These are phyloP conservation scores for Chytriomyces hyalinus DNA, from an alignment of 192 early-diverging fungal genomes.

Conservation along the genomic window DNA sequence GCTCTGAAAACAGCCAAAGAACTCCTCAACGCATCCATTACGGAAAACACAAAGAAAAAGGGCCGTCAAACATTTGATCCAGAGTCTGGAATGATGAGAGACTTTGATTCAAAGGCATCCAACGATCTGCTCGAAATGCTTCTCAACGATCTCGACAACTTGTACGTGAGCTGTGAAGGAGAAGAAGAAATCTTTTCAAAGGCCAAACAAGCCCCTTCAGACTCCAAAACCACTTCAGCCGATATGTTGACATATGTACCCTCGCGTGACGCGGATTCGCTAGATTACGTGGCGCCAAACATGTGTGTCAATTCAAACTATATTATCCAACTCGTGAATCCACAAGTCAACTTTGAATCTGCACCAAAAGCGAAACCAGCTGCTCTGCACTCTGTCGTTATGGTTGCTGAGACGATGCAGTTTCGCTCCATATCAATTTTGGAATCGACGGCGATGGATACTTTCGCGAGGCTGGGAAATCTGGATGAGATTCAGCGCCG, in stretches of 20 bases:
- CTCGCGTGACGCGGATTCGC: slow-evolving; percentile 52
- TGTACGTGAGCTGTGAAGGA: slow-evolving; percentile 9
- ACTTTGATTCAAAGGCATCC: slow-evolving; percentile 12
- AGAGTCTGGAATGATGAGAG: slow-evolving; percentile 10
- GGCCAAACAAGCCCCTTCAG: neutral
- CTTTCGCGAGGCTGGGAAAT: neutral
- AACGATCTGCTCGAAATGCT: slow-evolving; percentile 23
- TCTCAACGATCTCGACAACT: slow-evolving; percentile 21
- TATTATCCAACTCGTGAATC: slow-evolving; percentile 70
- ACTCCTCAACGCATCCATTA: slow-evolving; percentile 45
- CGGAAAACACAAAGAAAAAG: neutral
- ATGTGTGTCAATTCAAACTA: slow-evolving; percentile 63
- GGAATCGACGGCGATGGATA: slow-evolving; percentile 43
- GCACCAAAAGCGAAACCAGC: slow-evolving; percentile 42
- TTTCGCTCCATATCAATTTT: slow-evolving; percentile 61
- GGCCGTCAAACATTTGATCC: neutral
- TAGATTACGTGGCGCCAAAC: slow-evolving; percentile 58
- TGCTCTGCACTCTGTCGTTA: slow-evolving; percentile 57
- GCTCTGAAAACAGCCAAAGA: slow-evolving; percentile 79
- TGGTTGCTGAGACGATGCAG: slow-evolving; percentile 66
- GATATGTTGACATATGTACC: slow-evolving; percentile 40
- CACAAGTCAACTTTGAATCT: slow-evolving; percentile 74
- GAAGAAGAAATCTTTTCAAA: neutral
- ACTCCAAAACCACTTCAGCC: slow-evolving; percentile 25
- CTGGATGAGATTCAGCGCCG: slow-evolving; percentile 54